Base-by-base conservation (phyloP, 331 rosid species). In the Acacia pycnantha region DNA sequence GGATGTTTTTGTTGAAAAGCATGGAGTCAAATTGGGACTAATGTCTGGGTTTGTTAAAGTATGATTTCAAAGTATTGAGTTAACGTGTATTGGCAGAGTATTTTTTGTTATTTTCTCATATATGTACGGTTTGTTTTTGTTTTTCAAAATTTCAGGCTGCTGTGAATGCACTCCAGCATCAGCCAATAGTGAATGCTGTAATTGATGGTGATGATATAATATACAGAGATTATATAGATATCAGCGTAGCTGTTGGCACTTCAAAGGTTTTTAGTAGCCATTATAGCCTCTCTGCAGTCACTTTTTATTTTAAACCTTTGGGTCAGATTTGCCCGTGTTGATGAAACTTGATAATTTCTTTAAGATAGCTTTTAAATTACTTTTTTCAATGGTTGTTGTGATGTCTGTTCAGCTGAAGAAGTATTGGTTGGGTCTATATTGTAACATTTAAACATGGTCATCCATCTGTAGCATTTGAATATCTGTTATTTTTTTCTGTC, bases 1-100 rank as follows among this genome's bases (percentile, higher is more conserved):
- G 87, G 98, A 94, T 85, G 91, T 90, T 77, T 94, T 94, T 87
- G 97, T 86, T 76, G 97, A 94, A 77, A 94, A 92, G 86, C 95
- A 92, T 47, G 94, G 97, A 81, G 97, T 94, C 88, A 92, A 94
- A 84, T 84, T 90, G 86, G 98, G 98, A 70, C 91, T 94, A 44
- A 94, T 94, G 97, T 94, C 98, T 0, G 98, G 98, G 82, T 94
- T 94, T 86, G 74, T 94, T 74, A 92, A 89, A 80, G 98, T 94
- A 89, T 70, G 90, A 70, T 81, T 21, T 85, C 75, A 26, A 80
- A 69, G 64, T 79, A 46, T 54, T 73, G 59, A 82, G 44, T 67
- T 59, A 27, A 66, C 24, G 26, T 51, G 48, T 27, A 14, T 66
- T 61, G 73, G 35, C 50, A 22, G 29, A 78, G 67, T 3, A 27